Evolutionary conservation across 108 stramenopile species (phyloP), one percentile per base, ranked within the genome.

Genomic region (Discostella pseudostelligera): DNA sequence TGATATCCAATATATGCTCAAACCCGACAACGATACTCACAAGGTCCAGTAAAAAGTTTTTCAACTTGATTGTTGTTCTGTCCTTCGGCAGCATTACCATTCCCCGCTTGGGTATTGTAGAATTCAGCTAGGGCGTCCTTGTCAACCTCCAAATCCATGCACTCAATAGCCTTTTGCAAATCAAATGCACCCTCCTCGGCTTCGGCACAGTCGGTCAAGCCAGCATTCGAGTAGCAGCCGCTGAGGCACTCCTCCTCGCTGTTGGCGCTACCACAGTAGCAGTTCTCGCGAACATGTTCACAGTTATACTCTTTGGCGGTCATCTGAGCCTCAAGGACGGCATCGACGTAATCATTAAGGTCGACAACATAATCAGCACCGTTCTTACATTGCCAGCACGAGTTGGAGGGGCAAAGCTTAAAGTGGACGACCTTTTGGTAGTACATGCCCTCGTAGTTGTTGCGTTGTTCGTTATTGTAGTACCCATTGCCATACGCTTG

Each of bases 271-370:
- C 88, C 82, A 57, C 87, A 88, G 81, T 80, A 81, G 63, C 87
- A 90, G 73, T 77, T 86, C 64, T 90, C 88, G 1, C 76, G 75
- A 26, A 86, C 72, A 1, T 53, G 62, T 59, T 89, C 89, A 54
- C 92, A 94, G 42, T 78, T 79, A 46, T 78, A 72, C 60, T 87
- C 86, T 39, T 79, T 57, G 4, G 60, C 81, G 3, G 70, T 37
- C 37, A 77, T 54, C 62, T 74, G 69, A 10, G 59, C 45, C 62
- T 79, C 68, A 8, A 74, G 35, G 73, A 80, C 84, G 21, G 89
- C 82, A 36, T 88, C 81, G 50, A 90, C 69, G 66, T 86, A 94
- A 17, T 90, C 89, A 20, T 67, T 72, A 84, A 94, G 81, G 57
- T 63, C 69, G 39, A 83, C 78, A 39, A 88, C 86, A 54, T 94